Evolutionary conservation across 768 basidiomycete genomes (phyloP).

Genomic region (Lactarius indigo): DNA sequence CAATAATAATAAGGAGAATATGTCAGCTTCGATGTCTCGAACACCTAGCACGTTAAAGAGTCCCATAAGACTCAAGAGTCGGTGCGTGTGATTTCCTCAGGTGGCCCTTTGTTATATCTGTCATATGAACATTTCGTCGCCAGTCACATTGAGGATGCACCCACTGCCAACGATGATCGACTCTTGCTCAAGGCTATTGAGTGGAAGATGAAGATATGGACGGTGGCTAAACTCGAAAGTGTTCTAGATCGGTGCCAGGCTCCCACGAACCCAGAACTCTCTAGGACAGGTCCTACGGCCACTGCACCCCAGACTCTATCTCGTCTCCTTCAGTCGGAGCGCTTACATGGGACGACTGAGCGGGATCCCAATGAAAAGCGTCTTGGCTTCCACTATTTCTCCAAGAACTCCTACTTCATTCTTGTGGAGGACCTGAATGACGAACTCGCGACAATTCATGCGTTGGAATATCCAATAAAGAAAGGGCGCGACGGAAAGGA

Average conservation of each 20-base stretch:
- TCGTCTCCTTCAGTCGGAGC: slow-evolving; percentile 74
- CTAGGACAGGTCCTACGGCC: slow-evolving; percentile 31
- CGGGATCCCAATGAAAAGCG: slow-evolving; percentile 88
- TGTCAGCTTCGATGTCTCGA: slow-evolving; percentile 30
- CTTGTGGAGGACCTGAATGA: slow-evolving; percentile 88
- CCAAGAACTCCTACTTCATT: slow-evolving; percentile 69
- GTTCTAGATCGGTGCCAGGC: slow-evolving; percentile 65
- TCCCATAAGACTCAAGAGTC: slow-evolving; percentile 57
- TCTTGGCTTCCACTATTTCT: slow-evolving; percentile 86
- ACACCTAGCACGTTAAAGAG: slow-evolving; percentile 47
- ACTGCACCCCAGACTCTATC: slow-evolving; percentile 46
- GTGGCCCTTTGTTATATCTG: neutral
- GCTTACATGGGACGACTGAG: slow-evolving; percentile 79
- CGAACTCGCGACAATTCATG: slow-evolving; percentile 79
- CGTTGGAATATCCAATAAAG: slow-evolving; percentile 69
- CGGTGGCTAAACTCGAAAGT: slow-evolving; percentile 61
- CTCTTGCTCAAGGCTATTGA: slow-evolving; percentile 63
- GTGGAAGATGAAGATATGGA: slow-evolving; percentile 88
- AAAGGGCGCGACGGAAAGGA: slow-evolving; percentile 51
- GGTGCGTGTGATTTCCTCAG: slow-evolving; percentile 40
- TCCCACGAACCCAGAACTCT: slow-evolving; percentile 31
- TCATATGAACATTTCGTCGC: slow-evolving; percentile 1
- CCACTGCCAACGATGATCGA: slow-evolving; percentile 35
- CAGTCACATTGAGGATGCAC: slow-evolving; percentile 34
- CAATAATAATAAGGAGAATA: slow-evolving; percentile 64